These are phyloP conservation scores for Paraconiothyrium sp. DNA, from an alignment of 2,329 filamentous ascomycete species.

Conservation along the genomic window DNA sequence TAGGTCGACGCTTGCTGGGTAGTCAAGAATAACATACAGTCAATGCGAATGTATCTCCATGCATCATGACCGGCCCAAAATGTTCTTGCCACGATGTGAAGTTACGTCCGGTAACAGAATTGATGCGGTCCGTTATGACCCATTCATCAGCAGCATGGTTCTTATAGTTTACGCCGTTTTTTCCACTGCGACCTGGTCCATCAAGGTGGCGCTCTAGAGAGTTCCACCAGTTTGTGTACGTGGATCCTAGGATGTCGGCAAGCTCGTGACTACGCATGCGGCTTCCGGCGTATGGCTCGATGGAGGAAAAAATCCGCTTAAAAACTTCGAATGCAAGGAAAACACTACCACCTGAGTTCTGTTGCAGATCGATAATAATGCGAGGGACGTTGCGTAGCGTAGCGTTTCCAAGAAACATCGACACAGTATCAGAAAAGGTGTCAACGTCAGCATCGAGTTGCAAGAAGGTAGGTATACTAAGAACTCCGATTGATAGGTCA, in stretches of 20 bases:
- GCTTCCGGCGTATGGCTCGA: slow-evolving; percentile 52
- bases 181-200: background rate
- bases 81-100: slow-evolving; percentile 56
- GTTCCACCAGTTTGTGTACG: slow-evolving; percentile 15
- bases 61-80: slow-evolving; percentile 25
- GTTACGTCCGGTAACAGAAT: slow-evolving; percentile 31
- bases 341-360: slow-evolving; percentile 64
- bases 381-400: slow-evolving; percentile 57
- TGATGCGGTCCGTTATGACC: slow-evolving; percentile 27
- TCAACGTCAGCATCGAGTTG: slow-evolving; percentile 20
- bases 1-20: too few relatives aligned
- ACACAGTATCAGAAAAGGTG: slow-evolving; percentile 34
- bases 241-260: slow-evolving; percentile 27
- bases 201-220: too few relatives aligned
- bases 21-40: too few relatives aligned
- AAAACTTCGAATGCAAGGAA: slow-evolving; percentile 52
- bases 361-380: slow-evolving; percentile 69
- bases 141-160: slow-evolving; percentile 24
- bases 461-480: slow-evolving; percentile 54
- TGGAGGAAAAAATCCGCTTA: slow-evolving; percentile 58
- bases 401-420: slow-evolving; percentile 56
- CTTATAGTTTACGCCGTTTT: background rate
- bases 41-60: too few relatives aligned
- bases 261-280: slow-evolving; percentile 54
- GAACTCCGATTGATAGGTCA: slow-evolving; percentile 50